A percentile compares a stretch with the other conserved stretches of the same genome.
Evolutionary conservation across 192 early-diverging fungal genomes (phyloP).

Genomic region (Podochytrium sp.): DNA sequence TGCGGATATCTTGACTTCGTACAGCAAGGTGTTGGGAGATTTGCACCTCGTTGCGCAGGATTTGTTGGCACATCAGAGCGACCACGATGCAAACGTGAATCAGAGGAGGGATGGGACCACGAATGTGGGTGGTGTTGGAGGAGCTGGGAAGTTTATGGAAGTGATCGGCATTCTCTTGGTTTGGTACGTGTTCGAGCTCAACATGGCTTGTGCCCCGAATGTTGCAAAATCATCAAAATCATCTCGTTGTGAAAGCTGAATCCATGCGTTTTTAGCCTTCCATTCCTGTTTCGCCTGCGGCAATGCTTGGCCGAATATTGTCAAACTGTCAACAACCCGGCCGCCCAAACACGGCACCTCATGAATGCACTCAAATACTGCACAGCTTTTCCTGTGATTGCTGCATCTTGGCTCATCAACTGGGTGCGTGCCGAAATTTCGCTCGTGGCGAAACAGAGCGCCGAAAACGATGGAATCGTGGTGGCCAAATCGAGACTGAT

Average conservation of each 20-base stretch:
- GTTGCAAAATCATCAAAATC: no score
- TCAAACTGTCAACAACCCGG: slow-evolving; percentile 50
- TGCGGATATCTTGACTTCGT: slow-evolving; percentile 94
- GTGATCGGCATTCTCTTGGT: slow-evolving; percentile 62
- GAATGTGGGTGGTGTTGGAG: background rate
- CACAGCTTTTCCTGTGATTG: slow-evolving; percentile 79
- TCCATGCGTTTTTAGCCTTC: slow-evolving; percentile 54
- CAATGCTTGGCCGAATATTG: slow-evolving; percentile 80
- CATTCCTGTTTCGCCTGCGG: slow-evolving; percentile 75
- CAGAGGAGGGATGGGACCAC: background rate
- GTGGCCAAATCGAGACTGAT: slow-evolving; percentile 15
- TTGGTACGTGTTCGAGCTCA: slow-evolving; percentile 54
- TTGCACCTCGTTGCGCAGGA: slow-evolving; percentile 70
- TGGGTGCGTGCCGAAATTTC: slow-evolving; percentile 24
- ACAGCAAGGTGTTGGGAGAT: slow-evolving; percentile 88
- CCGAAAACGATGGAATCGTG: background rate
- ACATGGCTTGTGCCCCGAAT: background rate
- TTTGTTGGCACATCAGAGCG: slow-evolving; percentile 16
- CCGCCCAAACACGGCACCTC: slow-evolving; percentile 69
- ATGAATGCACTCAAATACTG: slow-evolving; percentile 93
- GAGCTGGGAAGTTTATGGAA: slow-evolving; percentile 50
- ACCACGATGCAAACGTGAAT: background rate
- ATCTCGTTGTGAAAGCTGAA: background rate
- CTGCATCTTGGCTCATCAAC: slow-evolving; percentile 45
- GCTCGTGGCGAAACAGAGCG: background rate